Evolutionary conservation across 192 early-diverging fungal species (phyloP).

Genomic region (Coemansia nantahalensis): DNA sequence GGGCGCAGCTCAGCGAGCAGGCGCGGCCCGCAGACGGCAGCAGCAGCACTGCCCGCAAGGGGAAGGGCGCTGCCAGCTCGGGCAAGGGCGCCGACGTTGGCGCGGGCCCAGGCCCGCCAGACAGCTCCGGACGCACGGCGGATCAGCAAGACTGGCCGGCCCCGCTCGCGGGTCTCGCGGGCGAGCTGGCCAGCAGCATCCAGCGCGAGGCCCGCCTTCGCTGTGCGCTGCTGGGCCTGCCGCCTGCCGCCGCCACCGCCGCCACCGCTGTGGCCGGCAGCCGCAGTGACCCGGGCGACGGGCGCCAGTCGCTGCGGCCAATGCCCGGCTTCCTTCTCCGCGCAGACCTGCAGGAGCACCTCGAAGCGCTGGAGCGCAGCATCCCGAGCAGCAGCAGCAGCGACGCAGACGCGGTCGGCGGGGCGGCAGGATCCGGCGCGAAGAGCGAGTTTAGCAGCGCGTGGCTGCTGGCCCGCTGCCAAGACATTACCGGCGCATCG

Average conservation of each 20-base stretch:
- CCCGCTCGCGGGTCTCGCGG: not conserved
- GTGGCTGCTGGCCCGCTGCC: slow-evolving; percentile 37
- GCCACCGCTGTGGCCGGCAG: slow-evolving; percentile 11
- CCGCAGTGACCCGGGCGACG: too few species aligned
- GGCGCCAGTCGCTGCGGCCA: too few species aligned
- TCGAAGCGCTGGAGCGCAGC: slow-evolving; percentile 20
- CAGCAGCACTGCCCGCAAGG: not conserved
- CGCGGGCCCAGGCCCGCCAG: too few species aligned
- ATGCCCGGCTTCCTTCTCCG: slow-evolving; percentile 37
- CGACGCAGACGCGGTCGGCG: too few species aligned
- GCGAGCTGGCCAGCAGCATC: slow-evolving; percentile 25
- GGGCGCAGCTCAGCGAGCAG: slow-evolving; percentile 13
- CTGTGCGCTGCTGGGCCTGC: slow-evolving; percentile 12
- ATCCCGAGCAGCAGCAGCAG: not conserved
- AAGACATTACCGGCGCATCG: slow-evolving; percentile 1
- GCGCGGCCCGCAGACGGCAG: too few species aligned
- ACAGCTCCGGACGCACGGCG: too few species aligned
- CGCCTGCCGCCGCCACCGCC: not conserved
- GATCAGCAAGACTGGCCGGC: too few species aligned
- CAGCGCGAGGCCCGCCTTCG: slow-evolving; percentile 22
- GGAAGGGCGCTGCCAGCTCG: too few species aligned
- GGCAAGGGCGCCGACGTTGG: too few species aligned
- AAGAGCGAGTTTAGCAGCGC: slow-evolving; percentile 1
- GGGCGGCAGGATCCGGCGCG: too few species aligned
- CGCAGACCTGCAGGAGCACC: slow-evolving; percentile 19